Evolutionary conservation across 176 grass and related monocot genomes (phyloP), one percentile per base, ranked within the genome.

Genomic region (Echinochloa phyllopogon): DNA sequence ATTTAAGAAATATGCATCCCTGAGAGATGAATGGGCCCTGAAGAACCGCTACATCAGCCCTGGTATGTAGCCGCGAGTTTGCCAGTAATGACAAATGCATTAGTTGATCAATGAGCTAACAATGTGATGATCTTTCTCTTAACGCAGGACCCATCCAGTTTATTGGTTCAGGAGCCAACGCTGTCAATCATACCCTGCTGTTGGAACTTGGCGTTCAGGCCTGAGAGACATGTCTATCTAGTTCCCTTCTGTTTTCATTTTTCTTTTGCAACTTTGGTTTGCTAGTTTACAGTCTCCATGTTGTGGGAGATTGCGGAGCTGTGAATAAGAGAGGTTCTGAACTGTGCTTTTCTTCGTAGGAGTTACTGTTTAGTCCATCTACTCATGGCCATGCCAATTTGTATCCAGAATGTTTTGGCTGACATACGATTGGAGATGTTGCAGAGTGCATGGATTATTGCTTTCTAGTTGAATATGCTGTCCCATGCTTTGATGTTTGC

Each of bases 1-100:
- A 62, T 88, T 90, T 77, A 79, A 75, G 23, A 93, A 93, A 82
- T 93, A 90, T 83, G 91, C 85, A 75, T 90, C 88, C 17, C 24
- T 86, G 77, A 63, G 82, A 68, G 85, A 93, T 64, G 88, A 90
- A 76, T 93, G 88, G 91, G 88, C 88, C 15, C 3, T 90, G 38
- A 90, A 79, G 82, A 93, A 93, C 72, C 84, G 72, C 86, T 93
- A 93, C 33, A 88, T 93, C 85, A 93, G 91, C 77, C 88, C 88
- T 36, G 91, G 88, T 90, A 85, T 55, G 38, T 79, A 29, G 23
- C 23, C 7, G 5, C 11, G 18, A 47, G 42, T 65, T 63, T 4
- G 6, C 9, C 8, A 29, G 8, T 16, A 53, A 33, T 64, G 58
- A 36, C 76, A 62, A 47, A 53, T 56, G 10, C 57, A 10, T 39